Evolutionary conservation across 176 grass and related monocot genomes (phyloP).

Genomic region (Melocanna baccifera): DNA sequence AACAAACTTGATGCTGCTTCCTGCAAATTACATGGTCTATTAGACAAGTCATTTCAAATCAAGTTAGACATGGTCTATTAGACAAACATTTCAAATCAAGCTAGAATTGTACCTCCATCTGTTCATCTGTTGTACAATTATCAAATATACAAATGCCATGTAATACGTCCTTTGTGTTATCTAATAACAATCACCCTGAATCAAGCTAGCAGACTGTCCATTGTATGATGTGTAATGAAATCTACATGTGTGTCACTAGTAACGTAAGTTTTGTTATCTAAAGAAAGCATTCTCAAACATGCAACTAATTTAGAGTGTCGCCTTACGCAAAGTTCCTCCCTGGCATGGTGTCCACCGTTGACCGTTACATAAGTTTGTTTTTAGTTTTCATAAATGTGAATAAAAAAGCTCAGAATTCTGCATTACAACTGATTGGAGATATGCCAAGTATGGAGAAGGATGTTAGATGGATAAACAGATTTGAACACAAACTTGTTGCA

Average conservation of each 20-base stretch:
- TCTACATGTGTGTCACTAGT: not conserved
- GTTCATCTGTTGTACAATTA: not conserved
- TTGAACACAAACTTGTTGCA: not conserved
- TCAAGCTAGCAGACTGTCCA: not conserved
- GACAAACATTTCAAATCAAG: not conserved
- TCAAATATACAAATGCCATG: not conserved
- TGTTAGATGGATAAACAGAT: not conserved
- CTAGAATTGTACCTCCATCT: not conserved
- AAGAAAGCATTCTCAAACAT: not conserved
- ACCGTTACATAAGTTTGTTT: not conserved
- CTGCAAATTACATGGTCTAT: conserved; percentile 27
- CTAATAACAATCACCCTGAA: not conserved
- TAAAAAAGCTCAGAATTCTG: not conserved
- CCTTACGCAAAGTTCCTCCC: not conserved
- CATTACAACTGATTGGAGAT: not conserved
- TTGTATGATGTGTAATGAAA: not conserved
- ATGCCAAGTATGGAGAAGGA: not conserved
- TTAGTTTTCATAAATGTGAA: not conserved
- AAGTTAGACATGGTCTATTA: not conserved
- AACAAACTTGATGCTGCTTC: conserved; percentile 24
- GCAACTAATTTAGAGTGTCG: not conserved
- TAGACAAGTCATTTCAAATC: conserved; percentile 16
- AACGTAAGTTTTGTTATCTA: not conserved
- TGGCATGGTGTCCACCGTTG: too few relatives aligned
- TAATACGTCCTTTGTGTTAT: not conserved